Base-by-base conservation (phyloP, 2,329 filamentous ascomycete species). In the Colletotrichum eremochloae region DNA sequence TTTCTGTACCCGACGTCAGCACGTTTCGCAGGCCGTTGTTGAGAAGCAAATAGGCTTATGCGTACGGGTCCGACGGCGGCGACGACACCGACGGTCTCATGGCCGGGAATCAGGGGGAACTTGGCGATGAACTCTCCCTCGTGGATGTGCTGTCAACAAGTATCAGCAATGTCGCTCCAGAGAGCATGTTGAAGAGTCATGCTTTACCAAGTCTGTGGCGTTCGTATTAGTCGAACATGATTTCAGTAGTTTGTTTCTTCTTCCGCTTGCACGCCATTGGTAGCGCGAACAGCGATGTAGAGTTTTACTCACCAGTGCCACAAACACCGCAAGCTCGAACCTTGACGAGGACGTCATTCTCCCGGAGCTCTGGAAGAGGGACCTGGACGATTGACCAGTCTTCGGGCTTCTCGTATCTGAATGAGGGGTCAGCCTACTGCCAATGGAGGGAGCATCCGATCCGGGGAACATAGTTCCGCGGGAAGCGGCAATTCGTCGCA, bases 261-360 rank as follows among this genome's bases (percentile, higher is more conserved):
- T 9, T 15, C 46, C 20, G 33, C 29, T 68, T 60, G 63, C 31
- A 57, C 31, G 40, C 29, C 48, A 33, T 38, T 24, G 5, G 61
- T 18, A 24, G 15, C 53, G n/a, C 15, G 40, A 31, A 15, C 24
- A 8, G 20, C 20, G 46, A 46, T 31, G n/a, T 15, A 8, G 50
- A 38, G 15, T 12, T 18, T 38, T 9, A 82, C 79, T 83, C 77
- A 81, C 87, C 87, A 75, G 87, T 89, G 75, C 87, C 87, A 76
- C 89, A 91, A 74, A 91, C 88, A 83, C 89, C 89, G 76, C 88
- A 91, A 67, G 88, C 90, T 82, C 92, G 91, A 78, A 92, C 90
- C 82, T 92, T 90, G 81, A 92, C 86, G 76, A 91, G 81, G 75
- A 91, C 83, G 80, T 91, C 89, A 71, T 89, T 86, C 36, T 89